These are phyloP conservation scores for Eucalyptus cladocalyx DNA, from an alignment of 345 rosid species.

Conservation along the genomic window DNA sequence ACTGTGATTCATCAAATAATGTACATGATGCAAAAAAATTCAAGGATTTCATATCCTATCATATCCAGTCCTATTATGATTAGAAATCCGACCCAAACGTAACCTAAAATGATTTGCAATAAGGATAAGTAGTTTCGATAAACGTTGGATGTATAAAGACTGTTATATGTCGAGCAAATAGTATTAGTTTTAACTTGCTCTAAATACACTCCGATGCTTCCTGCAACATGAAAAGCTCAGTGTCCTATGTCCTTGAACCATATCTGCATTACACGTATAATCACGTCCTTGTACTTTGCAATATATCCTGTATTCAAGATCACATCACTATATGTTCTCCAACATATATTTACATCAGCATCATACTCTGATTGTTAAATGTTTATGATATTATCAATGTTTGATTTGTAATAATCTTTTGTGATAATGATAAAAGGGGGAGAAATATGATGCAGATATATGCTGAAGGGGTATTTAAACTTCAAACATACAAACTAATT, in stretches of 20 bases:
- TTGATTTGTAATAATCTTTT: too few relatives aligned
- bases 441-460: too few relatives aligned
- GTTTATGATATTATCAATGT: too few relatives aligned
- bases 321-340: neutral
- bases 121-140: too few relatives aligned
- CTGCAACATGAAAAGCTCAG: too few relatives aligned
- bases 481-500: neutral
- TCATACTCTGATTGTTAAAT: too few relatives aligned
- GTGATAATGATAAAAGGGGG: too few relatives aligned
- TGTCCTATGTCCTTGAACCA: neutral
- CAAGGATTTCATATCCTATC: too few relatives aligned
- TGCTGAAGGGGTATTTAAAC: neutral
- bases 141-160: neutral
- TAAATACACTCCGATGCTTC: neutral
- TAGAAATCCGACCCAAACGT: too few relatives aligned
- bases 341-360: neutral
- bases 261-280: neutral
- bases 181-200: neutral
- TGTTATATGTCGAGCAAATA: neutral
- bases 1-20: too few relatives aligned
- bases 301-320: neutral
- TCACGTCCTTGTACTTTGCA: neutral
- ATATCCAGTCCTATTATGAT: accelerated
- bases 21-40: too few relatives aligned
- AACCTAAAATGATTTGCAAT: neutral